Percentiles rank a stretch among this genome's conserved stretches.
These are phyloP conservation scores for Suhomyces sp. DNA, from an alignment of 805 yeast genomes.

Conservation along the genomic window DNA sequence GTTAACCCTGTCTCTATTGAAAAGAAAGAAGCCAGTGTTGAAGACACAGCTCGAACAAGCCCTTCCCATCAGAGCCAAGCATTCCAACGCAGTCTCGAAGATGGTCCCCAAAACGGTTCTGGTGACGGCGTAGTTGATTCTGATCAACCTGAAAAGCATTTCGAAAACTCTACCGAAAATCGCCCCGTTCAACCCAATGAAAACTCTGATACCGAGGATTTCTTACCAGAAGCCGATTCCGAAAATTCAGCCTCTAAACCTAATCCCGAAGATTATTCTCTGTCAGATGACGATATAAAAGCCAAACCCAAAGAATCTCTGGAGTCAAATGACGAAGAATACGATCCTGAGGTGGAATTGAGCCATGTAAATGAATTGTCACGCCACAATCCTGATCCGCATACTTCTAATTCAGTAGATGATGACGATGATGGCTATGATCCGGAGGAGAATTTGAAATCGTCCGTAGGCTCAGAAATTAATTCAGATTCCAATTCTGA, in stretches of 20 bases:
- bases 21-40: neutral
- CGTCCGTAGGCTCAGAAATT: neutral
- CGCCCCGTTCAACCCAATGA: neutral
- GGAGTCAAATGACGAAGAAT: slow-evolving; percentile 11
- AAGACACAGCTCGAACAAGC: neutral
- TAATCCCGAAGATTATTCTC: neutral
- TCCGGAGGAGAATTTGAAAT: neutral
- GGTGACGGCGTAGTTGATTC: neutral
- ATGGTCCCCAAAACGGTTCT: neutral
- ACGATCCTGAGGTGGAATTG: slow-evolving; percentile 10
- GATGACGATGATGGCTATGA: neutral
- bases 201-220: neutral
- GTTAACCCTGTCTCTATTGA: slow-evolving; percentile 1
- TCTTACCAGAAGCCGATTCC: neutral
- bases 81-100: neutral
- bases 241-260: neutral
- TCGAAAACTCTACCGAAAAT: neutral
- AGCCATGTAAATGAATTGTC: neutral
- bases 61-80: neutral
- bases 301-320: neutral
- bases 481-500: neutral
- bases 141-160: neutral
- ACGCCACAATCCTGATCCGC: no score
- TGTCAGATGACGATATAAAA: slow-evolving; percentile 3
- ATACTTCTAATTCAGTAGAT: neutral